Evolutionary conservation across 2,329 filamentous ascomycete genomes (phyloP), one percentile per base, ranked within the genome.

Genomic region (Colletotrichum chlorophyti): DNA sequence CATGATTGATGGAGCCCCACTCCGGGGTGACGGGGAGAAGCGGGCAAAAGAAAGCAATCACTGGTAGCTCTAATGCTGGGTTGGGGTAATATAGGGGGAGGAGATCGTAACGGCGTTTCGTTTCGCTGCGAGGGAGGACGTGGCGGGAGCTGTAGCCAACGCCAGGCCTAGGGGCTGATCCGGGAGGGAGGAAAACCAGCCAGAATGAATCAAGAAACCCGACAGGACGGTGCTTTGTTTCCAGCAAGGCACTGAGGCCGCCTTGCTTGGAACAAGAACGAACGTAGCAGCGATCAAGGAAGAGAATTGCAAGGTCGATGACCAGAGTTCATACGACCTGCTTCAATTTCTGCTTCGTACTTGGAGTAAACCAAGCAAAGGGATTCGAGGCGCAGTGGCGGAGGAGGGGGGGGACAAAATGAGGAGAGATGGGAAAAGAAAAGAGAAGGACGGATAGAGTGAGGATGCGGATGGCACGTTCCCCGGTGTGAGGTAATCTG

Each of bases 1-100:
- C 76, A 79, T 78, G 63, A 64, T 72, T 68, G 60, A 60, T 53
- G 58, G 60, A 46, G 46, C 45, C 51, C 57, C 45, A 55, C 50
- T 60, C 48, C 51, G 45, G 34, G 32, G 40, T 53, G 50, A 46
- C 50, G 60, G 54, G 57, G 51, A 51, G 37, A 50, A 38, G 32
- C 47, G 26, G 27, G 29, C n/a, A 61, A 61, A 52, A 61, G 53
- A 48, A 45, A 47, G 35, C 23, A 42, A 46, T 52, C 53, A 46
- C 26, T 24, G 24, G 53, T 47, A 61, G 43, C 42, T 50, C 37
- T 38, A 31, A 31, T 17, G 34, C 43, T 27, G 26, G 17, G 26
- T 58, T 53, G 53, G 53, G 53, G 53, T 58, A 58, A 21, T 40
- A 53, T 37, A 11, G 47, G 23, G 42, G 34, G 21, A 19, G 42